Percentiles rank a stretch among this genome's conserved stretches.
Conservation (phyloP, 2,329 filamentous ascomycete genomes). For the Cladophialophora exuberans region DNA sequence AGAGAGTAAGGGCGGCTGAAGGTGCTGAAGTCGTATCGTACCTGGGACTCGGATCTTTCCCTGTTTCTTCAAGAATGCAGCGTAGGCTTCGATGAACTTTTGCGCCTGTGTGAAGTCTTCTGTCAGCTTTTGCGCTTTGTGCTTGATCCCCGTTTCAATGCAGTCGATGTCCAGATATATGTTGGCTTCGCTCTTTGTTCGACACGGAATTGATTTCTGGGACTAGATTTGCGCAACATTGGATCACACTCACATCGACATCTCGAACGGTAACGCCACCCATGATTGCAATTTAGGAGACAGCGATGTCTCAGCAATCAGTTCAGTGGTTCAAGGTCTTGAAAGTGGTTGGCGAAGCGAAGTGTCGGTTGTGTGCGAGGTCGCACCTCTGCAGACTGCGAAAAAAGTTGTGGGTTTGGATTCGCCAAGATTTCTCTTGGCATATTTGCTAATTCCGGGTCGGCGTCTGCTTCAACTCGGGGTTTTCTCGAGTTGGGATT, state of each 20-base stretch:
- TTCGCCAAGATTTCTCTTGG: slow-evolving; percentile 17
- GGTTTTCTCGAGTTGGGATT: no score
- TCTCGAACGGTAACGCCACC: slow-evolving; percentile 69
- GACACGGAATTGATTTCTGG: not conserved
- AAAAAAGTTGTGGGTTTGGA: slow-evolving; percentile 16
- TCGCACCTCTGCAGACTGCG: slow-evolving; percentile 11
- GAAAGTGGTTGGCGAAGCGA: slow-evolving; percentile 12
- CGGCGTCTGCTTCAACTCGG: no score
- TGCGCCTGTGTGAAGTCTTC: slow-evolving; percentile 53
- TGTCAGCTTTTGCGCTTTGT: not conserved
- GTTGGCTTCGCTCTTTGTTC: no score
- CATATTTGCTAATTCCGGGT: not conserved
- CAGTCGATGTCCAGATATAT: not conserved
- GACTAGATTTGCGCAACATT: no score
- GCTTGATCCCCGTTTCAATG: not conserved
- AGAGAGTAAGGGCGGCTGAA: not conserved
- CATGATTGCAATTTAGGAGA: slow-evolving; percentile 58
- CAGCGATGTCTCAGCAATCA: slow-evolving; percentile 26
- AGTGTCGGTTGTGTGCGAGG: slow-evolving; percentile 8
- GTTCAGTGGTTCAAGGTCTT: slow-evolving; percentile 15
- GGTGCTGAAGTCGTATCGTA: slow-evolving; percentile 45
- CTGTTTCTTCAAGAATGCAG: slow-evolving; percentile 72
- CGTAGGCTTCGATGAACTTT: slow-evolving; percentile 70
- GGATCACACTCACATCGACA: slow-evolving; percentile 59
- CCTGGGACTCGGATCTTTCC: slow-evolving; percentile 71